These are phyloP conservation scores for Phtheirospermum japonicum DNA, from an alignment of 257 asterid species.

Conservation along the genomic window DNA sequence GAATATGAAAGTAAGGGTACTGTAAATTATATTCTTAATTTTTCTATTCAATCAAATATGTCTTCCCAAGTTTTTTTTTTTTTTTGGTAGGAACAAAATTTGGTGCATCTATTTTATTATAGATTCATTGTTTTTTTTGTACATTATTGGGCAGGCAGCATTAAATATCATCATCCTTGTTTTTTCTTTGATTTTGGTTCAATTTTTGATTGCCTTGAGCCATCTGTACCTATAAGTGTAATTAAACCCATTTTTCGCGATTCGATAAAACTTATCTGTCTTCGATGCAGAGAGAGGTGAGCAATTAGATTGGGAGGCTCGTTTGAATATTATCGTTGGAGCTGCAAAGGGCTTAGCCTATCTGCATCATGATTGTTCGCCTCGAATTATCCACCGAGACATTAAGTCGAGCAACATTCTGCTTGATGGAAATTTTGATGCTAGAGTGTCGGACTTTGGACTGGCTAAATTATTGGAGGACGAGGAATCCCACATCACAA, in stretches of 20 bases:
- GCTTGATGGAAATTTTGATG: conserved; percentile 84
- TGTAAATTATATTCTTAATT: too few species aligned
- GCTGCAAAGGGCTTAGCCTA: conserved; percentile 94
- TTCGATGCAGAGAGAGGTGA: conserved; percentile 60
- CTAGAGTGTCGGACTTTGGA: conserved; percentile 95
- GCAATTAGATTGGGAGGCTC: conserved; percentile 90
- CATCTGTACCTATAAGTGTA: conserved; percentile 2
- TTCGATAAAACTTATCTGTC: conserved; percentile 22
- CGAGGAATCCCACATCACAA: conserved; percentile 94
- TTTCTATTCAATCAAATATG: too few species aligned
- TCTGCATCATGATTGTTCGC: conserved; percentile 95
- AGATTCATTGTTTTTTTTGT: background rate
- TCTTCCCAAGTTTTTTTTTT: background rate
- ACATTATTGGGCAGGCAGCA: background rate
- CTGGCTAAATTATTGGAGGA: conserved; percentile 88
- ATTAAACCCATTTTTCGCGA: background rate
- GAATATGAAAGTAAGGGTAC: background rate
- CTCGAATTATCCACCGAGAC: conserved; percentile 91
- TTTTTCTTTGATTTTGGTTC: background rate
- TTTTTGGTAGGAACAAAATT: background rate
- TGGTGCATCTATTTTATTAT: background rate
- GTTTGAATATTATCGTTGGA: conserved; percentile 79
- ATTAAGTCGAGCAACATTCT: conserved; percentile 92
- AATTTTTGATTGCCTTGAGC: background rate
- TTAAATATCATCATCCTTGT: background rate